A percentile compares a stretch with the other conserved stretches of the same genome.
Conservation (phyloP, 2,329 filamentous ascomycete genomes). For the Sarocladium strictum region DNA sequence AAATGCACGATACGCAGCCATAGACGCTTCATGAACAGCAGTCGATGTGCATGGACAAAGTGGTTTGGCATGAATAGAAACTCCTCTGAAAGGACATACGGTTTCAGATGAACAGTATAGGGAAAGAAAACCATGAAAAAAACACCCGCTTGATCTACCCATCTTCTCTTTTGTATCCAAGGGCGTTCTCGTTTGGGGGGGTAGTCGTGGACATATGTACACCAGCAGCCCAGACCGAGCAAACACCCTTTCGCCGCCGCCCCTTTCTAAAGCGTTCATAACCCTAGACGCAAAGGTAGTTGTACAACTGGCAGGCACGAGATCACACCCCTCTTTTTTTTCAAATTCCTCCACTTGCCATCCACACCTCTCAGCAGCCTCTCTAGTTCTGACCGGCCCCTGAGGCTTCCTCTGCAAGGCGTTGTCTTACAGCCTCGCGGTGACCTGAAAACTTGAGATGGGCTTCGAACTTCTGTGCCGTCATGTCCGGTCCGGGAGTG, state of each 20-base stretch:
- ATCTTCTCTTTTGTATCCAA: slow-evolving; percentile 7
- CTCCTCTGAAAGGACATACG: background rate
- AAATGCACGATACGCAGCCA: too few species aligned
- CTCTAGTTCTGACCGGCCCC: slow-evolving; percentile 2
- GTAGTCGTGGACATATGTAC: background rate
- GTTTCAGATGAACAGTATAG: background rate
- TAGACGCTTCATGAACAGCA: too few species aligned
- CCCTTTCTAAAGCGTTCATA: background rate
- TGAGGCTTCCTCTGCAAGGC: slow-evolving; percentile 21
- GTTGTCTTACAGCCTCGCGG: slow-evolving; percentile 55
- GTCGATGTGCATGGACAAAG: too few species aligned
- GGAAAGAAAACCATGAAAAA: background rate
- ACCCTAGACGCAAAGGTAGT: slow-evolving; percentile 2
- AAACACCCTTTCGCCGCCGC: background rate
- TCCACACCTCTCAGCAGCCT: background rate
- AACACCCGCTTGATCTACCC: slow-evolving; percentile 8
- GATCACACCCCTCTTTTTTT: background rate
- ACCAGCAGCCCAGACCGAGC: background rate
- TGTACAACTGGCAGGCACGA: background rate
- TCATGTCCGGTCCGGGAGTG: slow-evolving; percentile 78
- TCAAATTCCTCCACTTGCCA: background rate
- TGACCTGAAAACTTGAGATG: slow-evolving; percentile 84
- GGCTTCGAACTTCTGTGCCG: slow-evolving; percentile 85
- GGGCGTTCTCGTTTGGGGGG: background rate
- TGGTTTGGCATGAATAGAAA: too few species aligned